Percentiles rank a stretch among this genome's conserved stretches.
Evolutionary conservation across 805 yeast genomes (phyloP).

Genomic region (Schizosaccharomyces lindneri): DNA sequence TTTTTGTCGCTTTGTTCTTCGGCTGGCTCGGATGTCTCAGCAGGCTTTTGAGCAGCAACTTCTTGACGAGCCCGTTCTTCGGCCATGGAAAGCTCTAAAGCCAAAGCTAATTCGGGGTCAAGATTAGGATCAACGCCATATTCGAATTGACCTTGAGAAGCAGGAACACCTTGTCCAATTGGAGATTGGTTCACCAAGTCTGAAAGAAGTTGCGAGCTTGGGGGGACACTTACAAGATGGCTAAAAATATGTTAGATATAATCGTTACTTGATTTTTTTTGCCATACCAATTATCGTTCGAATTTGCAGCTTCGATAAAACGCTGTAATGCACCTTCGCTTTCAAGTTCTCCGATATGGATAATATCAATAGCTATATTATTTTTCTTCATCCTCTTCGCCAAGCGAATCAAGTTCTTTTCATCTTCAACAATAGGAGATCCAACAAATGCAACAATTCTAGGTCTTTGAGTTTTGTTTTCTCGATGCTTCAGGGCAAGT

Average conservation of each 20-base stretch:
- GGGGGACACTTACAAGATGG: slow-evolving; percentile 66
- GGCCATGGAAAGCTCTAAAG: slow-evolving; percentile 76
- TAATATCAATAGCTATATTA: slow-evolving; percentile 65
- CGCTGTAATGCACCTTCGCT: slow-evolving; percentile 52
- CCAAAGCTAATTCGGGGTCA: slow-evolving; percentile 94
- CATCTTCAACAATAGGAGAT: slow-evolving; percentile 48
- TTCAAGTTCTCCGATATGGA: slow-evolving; percentile 75
- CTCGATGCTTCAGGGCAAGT: slow-evolving; percentile 84
- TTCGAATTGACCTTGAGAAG: slow-evolving; percentile 23
- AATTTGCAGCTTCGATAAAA: slow-evolving; percentile 46
- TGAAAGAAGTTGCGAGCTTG: slow-evolving; percentile 63
- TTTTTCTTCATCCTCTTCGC: slow-evolving; percentile 88
- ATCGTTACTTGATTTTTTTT: not conserved
- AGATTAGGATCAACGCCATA: slow-evolving; percentile 63
- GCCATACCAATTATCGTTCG: slow-evolving; percentile 24
- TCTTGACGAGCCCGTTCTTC: slow-evolving; percentile 87
- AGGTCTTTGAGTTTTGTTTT: slow-evolving; percentile 75
- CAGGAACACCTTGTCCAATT: slow-evolving; percentile 43
- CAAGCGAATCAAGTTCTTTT: slow-evolving; percentile 49
- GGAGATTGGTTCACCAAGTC: slow-evolving; percentile 61
- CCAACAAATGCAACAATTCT: slow-evolving; percentile 79
- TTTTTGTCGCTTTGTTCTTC: not conserved
- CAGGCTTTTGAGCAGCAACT: slow-evolving; percentile 2
- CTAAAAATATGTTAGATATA: slow-evolving; percentile 14
- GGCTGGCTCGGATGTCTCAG: not conserved